Evolutionary conservation across 208 protist species (phyloP), one percentile per base, ranked within the genome.

Genomic region (Leishmania aethiopica): DNA sequence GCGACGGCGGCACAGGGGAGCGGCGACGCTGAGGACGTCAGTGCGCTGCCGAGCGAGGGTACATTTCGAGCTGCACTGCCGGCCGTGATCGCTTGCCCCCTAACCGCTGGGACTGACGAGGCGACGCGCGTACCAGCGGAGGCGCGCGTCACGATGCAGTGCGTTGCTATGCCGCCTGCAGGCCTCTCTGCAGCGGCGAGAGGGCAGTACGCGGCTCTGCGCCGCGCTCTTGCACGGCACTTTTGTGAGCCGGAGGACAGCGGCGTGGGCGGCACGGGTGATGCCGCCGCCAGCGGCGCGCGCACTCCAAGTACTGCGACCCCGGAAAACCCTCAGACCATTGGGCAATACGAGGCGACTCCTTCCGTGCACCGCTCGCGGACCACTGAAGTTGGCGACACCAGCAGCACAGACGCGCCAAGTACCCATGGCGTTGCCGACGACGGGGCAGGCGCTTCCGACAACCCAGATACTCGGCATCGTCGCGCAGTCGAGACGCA

Each of bases 181-280:
- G 73, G 73, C 49, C 73, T 77, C 51, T 77, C 73, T 17, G 73
- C 35, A 55, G 53, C 73, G n/a, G 22, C 73, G 11, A 32, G 53
- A 42, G 51, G 45, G 51, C 51, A 55, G 53, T 77, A 77, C 73
- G 25, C 32, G 2, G 73, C 49, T 62, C 73, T 77, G 53, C 73
- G 45, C 51, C 32, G 35, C 19, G 35, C 32, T 11, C 73, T 77
- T 57, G 51, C 47, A n/a, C 28, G 35, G 35, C 35, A 62, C 73
- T 19, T 77, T 8, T 19, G 73, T 77, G 17, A 40, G 17, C 32
- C 19, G 22, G 47, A 32, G 47, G 45, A 15, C 8, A n/a, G 22
- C 19, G 32, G 0, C 49, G 19, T 75, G 28, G 49, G 7, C 51
- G 11, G 51, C 47, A 40, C 51, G 7, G 4, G n/a, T 37, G 42